Percentiles rank a stretch among this genome's conserved stretches.
phyloP scores from a whole-genome alignment of 306 rosid genomes.

The Vigna unguiculata region DNA sequence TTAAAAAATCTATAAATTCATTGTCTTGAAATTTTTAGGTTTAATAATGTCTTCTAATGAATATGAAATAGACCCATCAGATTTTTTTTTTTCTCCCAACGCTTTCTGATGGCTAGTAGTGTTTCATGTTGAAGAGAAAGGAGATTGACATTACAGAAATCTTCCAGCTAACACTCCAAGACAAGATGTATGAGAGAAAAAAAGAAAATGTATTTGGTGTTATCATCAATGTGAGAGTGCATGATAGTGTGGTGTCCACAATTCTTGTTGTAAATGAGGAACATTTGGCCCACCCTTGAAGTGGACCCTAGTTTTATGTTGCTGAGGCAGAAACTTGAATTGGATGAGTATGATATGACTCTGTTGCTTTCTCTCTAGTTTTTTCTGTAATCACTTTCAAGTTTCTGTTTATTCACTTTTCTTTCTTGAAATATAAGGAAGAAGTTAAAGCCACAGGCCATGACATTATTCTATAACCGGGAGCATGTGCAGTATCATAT shows the following conservation, averaged over 20 bases:
- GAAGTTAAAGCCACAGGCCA: constrained; percentile 31
- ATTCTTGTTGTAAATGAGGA: constrained; percentile 45
- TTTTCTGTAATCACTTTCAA: constrained; percentile 17
- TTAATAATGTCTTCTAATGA: background rate
- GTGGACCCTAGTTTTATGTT: constrained; percentile 45
- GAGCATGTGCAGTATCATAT: constrained; percentile 18
- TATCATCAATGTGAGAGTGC: constrained; percentile 56
- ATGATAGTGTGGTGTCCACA: constrained; percentile 55
- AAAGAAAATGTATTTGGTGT: constrained; percentile 39
- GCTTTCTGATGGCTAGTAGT: constrained; percentile 28
- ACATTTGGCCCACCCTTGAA: constrained; percentile 54
- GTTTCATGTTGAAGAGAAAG: constrained; percentile 42
- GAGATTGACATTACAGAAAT: constrained; percentile 56
- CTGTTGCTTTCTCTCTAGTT: constrained; percentile 17
- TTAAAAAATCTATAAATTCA: too few relatives aligned
- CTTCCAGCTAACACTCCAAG: constrained; percentile 48
- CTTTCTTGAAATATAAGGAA: constrained; percentile 20
- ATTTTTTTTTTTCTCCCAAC: constrained; percentile 1
- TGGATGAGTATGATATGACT: constrained; percentile 33
- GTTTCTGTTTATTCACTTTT: constrained; percentile 22
- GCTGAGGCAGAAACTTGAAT: constrained; percentile 31
- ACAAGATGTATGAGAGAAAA: constrained; percentile 30
- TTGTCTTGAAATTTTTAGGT: too few relatives aligned
- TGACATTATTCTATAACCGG: constrained; percentile 26
- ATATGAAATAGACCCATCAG: background rate